These are phyloP conservation scores for Zygosaccharomyces bisporus DNA, from an alignment of 805 yeast species.

Conservation along the genomic window DNA sequence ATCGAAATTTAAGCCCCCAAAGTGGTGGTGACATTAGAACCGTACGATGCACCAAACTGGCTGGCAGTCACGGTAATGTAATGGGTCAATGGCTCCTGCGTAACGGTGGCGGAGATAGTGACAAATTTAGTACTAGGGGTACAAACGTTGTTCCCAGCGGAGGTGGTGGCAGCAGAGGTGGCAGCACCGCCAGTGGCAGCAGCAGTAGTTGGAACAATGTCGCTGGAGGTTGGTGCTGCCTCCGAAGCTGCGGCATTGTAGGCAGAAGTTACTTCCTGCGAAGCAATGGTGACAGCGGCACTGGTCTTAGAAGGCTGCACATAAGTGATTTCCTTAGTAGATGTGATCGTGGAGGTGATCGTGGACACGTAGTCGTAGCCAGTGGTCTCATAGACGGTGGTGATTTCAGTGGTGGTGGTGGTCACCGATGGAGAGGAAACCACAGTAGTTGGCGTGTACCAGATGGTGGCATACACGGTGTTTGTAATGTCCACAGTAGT, in stretches of 20 bases:
- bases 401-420: constrained; percentile 16
- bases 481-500: constrained; percentile 28
- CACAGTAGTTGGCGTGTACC: constrained; percentile 20
- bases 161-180: constrained; percentile 9
- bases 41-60: not conserved
- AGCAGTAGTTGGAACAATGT: too few species aligned
- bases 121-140: constrained; percentile 18
- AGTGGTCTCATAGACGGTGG: constrained; percentile 17
- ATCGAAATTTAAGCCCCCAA: not conserved
- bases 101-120: constrained; percentile 22
- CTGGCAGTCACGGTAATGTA: constrained; percentile 19
- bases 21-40: constrained; percentile 2
- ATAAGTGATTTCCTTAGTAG: constrained; percentile 15
- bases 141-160: constrained; percentile 13
- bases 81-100: constrained; percentile 20
- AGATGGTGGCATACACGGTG: constrained; percentile 23
- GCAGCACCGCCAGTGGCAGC: constrained; percentile 14
- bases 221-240: not conserved
- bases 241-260: not conserved
- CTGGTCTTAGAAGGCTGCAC: constrained; percentile 6
- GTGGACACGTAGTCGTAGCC: constrained; percentile 22
- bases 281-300: constrained; percentile 1
- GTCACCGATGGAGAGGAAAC: constrained; percentile 13
- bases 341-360: constrained; percentile 23
- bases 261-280: not conserved